Conservation (phyloP, 176 grass and related monocot genomes). For the Alloteropsis semialata region DNA sequence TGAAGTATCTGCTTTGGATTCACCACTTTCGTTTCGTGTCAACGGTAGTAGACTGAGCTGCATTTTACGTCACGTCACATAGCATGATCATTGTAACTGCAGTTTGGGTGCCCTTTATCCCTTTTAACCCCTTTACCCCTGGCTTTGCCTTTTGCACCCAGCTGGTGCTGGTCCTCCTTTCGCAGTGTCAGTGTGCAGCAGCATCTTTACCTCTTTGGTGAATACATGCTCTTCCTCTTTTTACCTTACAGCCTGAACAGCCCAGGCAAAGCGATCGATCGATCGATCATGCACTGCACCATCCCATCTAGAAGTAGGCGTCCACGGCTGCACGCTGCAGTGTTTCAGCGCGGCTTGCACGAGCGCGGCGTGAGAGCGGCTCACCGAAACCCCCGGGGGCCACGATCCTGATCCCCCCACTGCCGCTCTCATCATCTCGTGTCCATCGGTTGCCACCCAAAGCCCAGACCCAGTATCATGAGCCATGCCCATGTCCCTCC, state of each 20-base stretch:
- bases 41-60: not conserved
- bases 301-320: too few species aligned
- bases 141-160: not conserved
- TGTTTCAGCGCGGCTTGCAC: not conserved
- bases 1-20: not conserved
- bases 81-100: slow-evolving; percentile 4
- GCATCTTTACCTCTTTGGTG: slow-evolving; percentile 5
- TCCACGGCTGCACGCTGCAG: too few species aligned
- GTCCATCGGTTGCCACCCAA: not conserved
- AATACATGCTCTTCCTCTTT: not conserved
- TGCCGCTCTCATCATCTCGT: not conserved
- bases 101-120: not conserved
- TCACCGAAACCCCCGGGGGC: slow-evolving; percentile 15
- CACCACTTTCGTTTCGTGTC: not conserved
- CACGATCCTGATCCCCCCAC: not conserved
- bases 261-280: not conserved
- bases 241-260: not conserved
- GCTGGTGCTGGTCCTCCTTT: not conserved
- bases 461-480: not conserved
- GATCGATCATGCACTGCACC: not conserved
- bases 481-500: not conserved
- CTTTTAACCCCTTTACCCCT: not conserved
- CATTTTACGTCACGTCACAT: not conserved
- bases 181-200: not conserved
- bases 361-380: not conserved